Base-by-base conservation (phyloP, 371 early-diverging fungal species). In the Mortierella sp. region DNA sequence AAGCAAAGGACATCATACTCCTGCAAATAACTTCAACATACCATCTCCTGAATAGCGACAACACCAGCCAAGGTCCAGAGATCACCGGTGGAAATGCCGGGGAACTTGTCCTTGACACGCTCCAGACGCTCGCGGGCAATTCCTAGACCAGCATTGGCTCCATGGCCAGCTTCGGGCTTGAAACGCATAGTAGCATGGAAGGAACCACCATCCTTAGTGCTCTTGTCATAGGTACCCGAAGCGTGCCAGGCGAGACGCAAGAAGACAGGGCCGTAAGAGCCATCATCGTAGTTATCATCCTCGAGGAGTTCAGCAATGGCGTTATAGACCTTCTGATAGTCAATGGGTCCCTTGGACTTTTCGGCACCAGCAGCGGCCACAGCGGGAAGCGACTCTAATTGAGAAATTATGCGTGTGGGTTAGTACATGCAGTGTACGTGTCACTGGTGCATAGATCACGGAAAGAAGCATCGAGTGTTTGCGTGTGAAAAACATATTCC, bases 21-120 rank as follows among this genome's bases (percentile, higher is more conserved):
- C n/a, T n/a, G n/a, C n/a, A n/a, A n/a, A n/a, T n/a, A n/a, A n/a
- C 10, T 34, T 9, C 2, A 46, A 57, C 69, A 31, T 82, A 86
- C 90, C 84, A 92, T 81, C 79, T 94, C 96, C 82, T 96, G 93
- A 60, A 97, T 84, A 43, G 95, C 96, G 54, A 82, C 88, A 21
- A 95, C 95, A 79, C 96, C 97, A 47, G 93, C 96, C 64, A 97
- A 85, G 40, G 95, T 92, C 94, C 96, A 98, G 71, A 97, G 86
- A 81, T 98, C 98, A 69, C 92, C 91, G 79, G 95, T 94, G 41
- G 92, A 86, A 59, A 97, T 92, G 62, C 87, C 83, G 14, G 95
- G 94, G 84, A 91, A 88, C 80, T 93, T 87, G 45, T 84, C 80
- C 84, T 97, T 94, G 80, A 98, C 84, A 47, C 87, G 86, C 80